Evolutionary conservation across 148 eudicot species (phyloP).

Genomic region (Vaccinium corymbosum): DNA sequence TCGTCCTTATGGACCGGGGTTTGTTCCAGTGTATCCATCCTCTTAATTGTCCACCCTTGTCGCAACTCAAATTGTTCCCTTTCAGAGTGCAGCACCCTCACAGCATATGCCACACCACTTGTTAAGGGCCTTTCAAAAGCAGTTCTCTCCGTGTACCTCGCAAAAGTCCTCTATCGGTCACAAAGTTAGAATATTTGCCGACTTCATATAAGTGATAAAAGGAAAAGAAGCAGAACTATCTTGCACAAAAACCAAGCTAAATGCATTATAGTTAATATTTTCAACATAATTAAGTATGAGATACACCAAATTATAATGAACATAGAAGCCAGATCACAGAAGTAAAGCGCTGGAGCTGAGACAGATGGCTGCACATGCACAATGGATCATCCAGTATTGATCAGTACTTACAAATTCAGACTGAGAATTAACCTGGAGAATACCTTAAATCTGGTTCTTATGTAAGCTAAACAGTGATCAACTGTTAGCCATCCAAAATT

Average conservation of each 20-base stretch:
- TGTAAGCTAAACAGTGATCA: background rate
- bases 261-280: background rate
- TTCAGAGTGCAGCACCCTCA: conserved; percentile 84
- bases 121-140: conserved; percentile 96
- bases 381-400: background rate
- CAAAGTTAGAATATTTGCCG: conserved; percentile 18
- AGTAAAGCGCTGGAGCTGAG: background rate
- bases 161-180: conserved; percentile 64
- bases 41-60: conserved; percentile 86
- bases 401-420: background rate
- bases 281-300: background rate
- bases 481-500: background rate
- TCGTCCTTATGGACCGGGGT: conserved; percentile 68
- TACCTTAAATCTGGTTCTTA: background rate
- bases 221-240: background rate
- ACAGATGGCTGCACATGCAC: background rate
- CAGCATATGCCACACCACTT: conserved; percentile 98
- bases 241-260: background rate
- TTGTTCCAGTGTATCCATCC: conserved; percentile 68
- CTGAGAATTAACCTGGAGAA: background rate
- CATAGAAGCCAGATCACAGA: background rate
- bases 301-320: conserved; percentile 4
- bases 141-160: conserved; percentile 80
- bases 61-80: conserved; percentile 84
- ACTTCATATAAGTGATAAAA: conserved; percentile 10